These are phyloP conservation scores for Solanum microdontum DNA, from an alignment of 257 asterid species.

Conservation along the genomic window DNA sequence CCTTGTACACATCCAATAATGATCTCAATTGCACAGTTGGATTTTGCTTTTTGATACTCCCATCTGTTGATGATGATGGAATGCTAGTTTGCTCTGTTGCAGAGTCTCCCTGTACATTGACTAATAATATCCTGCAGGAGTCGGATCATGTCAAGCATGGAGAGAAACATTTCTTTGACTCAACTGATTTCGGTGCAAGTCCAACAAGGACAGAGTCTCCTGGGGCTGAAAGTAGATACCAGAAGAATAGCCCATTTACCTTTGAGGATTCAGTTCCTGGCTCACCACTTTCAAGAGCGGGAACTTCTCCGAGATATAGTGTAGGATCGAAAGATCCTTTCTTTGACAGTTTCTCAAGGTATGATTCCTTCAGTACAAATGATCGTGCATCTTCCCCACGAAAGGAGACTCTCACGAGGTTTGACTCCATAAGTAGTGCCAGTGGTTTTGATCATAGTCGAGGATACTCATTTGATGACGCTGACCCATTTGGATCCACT, in stretches of 20 bases:
- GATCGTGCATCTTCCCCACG: slow-evolving; percentile 49
- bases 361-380: slow-evolving; percentile 54
- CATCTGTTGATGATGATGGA: neutral
- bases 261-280: slow-evolving; percentile 80
- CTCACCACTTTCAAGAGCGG: slow-evolving; percentile 59
- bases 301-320: slow-evolving; percentile 57
- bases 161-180: slow-evolving; percentile 65
- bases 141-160: slow-evolving; percentile 47
- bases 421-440: slow-evolving; percentile 72
- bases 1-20: neutral
- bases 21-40: neutral
- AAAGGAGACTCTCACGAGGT: slow-evolving; percentile 51
- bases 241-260: slow-evolving; percentile 41
- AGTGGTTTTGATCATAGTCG: slow-evolving; percentile 50
- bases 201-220: slow-evolving; percentile 54
- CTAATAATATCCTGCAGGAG: slow-evolving; percentile 36
- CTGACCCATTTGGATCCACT: slow-evolving; percentile 79
- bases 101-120: neutral
- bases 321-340: slow-evolving; percentile 49
- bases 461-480: slow-evolving; percentile 69
- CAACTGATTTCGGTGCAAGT: slow-evolving; percentile 64
- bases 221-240: slow-evolving; percentile 38
- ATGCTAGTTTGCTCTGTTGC: neutral
- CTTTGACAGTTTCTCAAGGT: slow-evolving; percentile 66
- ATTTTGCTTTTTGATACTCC: neutral